Evolutionary conservation across 2,329 filamentous ascomycete species (phyloP), one percentile per base, ranked within the genome.

Genomic region (Fusarium solani-melongenae): DNA sequence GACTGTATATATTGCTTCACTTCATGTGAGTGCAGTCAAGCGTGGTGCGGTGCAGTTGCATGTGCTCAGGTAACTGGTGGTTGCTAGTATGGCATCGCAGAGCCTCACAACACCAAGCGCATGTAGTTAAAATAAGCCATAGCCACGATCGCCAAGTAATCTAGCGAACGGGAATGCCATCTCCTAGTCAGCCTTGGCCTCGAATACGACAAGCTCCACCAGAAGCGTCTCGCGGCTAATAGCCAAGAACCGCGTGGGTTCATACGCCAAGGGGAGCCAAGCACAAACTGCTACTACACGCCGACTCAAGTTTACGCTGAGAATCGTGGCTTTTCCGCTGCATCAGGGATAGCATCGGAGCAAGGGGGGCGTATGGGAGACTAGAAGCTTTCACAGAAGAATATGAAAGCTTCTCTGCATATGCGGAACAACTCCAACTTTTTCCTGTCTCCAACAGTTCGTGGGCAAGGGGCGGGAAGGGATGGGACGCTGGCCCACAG

Each of bases 401-500:
- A 20, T 24, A 8, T 14, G 29, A 39, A 46, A 49, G 49, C 60
- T 63, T 63, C 61, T 63, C 8, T 69, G 56, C 59, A 60, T 58
- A 62, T 65, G 41, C 27, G 31, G 46, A 22, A 46, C 31, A 61
- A 64, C 65, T 67, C 66, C 62, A 61, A 62, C 53, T 62, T 29
- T 51, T 51, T 27, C n/a, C 4, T 4, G 34, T 71, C 67, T 59
- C 69, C 66, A 71, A 70, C 41, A 6, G 69, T 67, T 70, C 69
- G 34, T 44, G 38, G 20, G 11, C 14, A 22, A 36, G 24, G 44
- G 46, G 53, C 36, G 66, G 41, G 6, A 17, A 20, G 31, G n/a
- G 22, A 55, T 38, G 38, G 27, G 20, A 44, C 61, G 36, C 49
- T 53, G 46, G 44, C 34, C 49, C 36, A 55, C 39, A 29, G 51